Percentiles rank a stretch among this genome's conserved stretches.
These are phyloP conservation scores for Amanita phalloides DNA, from an alignment of 768 basidiomycete species.

Conservation along the genomic window DNA sequence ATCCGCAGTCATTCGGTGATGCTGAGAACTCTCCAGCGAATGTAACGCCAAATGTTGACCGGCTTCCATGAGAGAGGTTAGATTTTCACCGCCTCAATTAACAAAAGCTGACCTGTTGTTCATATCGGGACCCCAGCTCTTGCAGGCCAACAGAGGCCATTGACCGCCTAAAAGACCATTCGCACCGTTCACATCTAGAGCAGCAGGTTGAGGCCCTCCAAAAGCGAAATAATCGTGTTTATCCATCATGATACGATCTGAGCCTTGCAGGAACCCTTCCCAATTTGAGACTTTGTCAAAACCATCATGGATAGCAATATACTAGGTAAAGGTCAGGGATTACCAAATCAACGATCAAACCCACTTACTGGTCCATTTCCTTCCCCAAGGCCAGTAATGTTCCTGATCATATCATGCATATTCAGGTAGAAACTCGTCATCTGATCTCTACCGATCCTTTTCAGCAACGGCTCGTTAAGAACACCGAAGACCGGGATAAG, in stretches of 20 bases:
- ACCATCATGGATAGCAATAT: conserved; percentile 36
- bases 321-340: conserved; percentile 20
- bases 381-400: conserved; percentile 62
- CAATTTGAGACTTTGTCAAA: conserved; percentile 34
- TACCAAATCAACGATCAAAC: background rate
- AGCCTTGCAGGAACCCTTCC: conserved; percentile 42
- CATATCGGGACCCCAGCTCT: conserved; percentile 43
- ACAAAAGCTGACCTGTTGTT: conserved; percentile 29
- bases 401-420: conserved; percentile 50
- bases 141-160: conserved; percentile 44
- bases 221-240: conserved; percentile 64
- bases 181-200: conserved; percentile 20
- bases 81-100: conserved; percentile 13
- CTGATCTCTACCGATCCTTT: conserved; percentile 39
- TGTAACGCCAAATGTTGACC: conserved; percentile 52
- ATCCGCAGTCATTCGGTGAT: conserved; percentile 53
- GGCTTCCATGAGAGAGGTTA: conserved; percentile 15
- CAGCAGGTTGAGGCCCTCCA: conserved; percentile 22
- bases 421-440: conserved; percentile 50
- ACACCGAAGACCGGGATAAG: conserved; percentile 55
- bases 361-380: conserved; percentile 42
- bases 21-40: conserved; percentile 70
- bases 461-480: conserved; percentile 48
- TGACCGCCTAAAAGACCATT: conserved; percentile 27
- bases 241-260: conserved; percentile 54